Evolutionary conservation across 2,329 filamentous ascomycete species (phyloP).

Genomic region (Xylariaceae sp.): DNA sequence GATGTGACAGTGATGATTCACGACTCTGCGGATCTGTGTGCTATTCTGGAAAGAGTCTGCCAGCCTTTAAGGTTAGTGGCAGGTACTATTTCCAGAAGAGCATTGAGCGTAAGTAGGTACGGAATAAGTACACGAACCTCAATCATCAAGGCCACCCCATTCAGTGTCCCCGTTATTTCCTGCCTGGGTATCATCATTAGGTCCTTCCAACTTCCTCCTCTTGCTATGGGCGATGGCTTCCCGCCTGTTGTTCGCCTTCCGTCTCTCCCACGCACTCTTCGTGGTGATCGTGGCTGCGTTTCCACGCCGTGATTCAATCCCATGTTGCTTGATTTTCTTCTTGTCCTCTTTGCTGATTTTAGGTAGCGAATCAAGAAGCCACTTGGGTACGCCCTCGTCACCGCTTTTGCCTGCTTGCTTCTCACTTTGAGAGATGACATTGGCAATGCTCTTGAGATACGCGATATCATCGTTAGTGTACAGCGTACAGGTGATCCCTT

Average conservation of each 20-base stretch:
- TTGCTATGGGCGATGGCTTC: conserved; percentile 61
- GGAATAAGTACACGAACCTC: too few relatives aligned
- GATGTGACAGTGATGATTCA: too few relatives aligned
- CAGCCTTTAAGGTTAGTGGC: too few relatives aligned
- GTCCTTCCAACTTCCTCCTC: conserved; percentile 44
- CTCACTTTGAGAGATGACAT: conserved; percentile 82
- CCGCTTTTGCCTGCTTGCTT: conserved; percentile 57
- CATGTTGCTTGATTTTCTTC: conserved; percentile 74
- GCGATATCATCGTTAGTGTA: conserved; percentile 95
- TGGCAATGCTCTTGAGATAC: conserved; percentile 83
- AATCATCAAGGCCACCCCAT: conserved; percentile 50
- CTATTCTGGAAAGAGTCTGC: too few relatives aligned
- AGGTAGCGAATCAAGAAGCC: conserved; percentile 84
- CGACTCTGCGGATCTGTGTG: too few relatives aligned
- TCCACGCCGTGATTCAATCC: conserved; percentile 62
- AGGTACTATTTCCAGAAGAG: too few relatives aligned
- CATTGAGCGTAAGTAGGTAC: too few relatives aligned
- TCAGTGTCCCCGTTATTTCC: conserved; percentile 34
- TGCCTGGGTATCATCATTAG: conserved; percentile 28
- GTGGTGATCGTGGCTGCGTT: conserved; percentile 69
- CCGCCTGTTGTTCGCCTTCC: conserved; percentile 61
- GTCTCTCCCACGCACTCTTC: conserved; percentile 71
- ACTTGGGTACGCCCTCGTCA: conserved; percentile 66
- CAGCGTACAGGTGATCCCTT: conserved; percentile 86
- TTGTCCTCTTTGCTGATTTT: conserved; percentile 78